Base-by-base conservation (phyloP, 2,329 filamentous ascomycete species). In the Waltergamsia citrina region DNA sequence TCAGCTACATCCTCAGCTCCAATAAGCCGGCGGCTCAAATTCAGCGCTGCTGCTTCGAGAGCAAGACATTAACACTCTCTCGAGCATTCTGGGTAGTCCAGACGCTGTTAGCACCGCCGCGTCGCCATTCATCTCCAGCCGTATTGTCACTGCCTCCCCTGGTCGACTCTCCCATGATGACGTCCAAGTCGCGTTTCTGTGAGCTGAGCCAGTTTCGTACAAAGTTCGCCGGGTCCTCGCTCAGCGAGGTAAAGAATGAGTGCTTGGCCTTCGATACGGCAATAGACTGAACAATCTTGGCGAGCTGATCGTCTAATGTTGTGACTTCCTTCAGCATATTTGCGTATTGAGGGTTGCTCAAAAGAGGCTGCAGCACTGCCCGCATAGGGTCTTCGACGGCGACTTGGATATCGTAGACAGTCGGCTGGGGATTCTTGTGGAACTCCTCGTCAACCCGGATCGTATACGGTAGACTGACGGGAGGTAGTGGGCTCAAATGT, bases 401-500 rank as follows among this genome's bases (percentile, higher is more conserved):
- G 29, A 98, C 84, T 46, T 80, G 79, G 31, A 98, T 71, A 56
- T 96, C 90, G 63, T 95, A 95, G 46, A 96, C 69, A 6, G 88
- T 95, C 1, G 85, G 79, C 33, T 75, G 67, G 4, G 85, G 81
- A 36, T 78, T 63, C 44, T 76, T 78, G 51, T 90, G 81, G 50
- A 88, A 90, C 7, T 80, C 76, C 48, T 85, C 71, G 55, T 98
- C 92, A 26, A 95, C 83, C 38, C 90, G 85, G 52, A 98, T 92
- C 7, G 88, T 98, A 63, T 95, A 98, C 16, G 78, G 71, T 22
- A 98, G 73, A 48, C 82, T 79, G 50, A 95, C 73, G 0, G 92
- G 87, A 6, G 85, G 78, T 2, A 95, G 71, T 3, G 85, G 77
- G 20, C 71, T 76, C 36, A 95, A 74, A 57, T 96, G 87, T 8